A percentile compares a stretch with the other conserved stretches of the same genome.
phyloP scores from a whole-genome alignment of 2,329 filamentous ascomycete species.

The Didymellaceae sp. region DNA sequence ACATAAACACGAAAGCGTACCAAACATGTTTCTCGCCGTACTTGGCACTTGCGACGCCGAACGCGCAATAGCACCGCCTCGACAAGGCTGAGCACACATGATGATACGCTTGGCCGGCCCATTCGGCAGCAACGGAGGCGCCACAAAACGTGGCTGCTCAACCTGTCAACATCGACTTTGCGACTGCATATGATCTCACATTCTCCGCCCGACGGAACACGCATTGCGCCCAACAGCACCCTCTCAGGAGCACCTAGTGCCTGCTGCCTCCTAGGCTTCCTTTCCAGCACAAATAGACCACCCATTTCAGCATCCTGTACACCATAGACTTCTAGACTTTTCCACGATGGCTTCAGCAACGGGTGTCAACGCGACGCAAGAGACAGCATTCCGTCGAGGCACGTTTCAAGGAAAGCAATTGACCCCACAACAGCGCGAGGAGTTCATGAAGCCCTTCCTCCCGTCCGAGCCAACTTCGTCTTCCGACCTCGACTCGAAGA shows the following conservation, averaged over 20 bases:
- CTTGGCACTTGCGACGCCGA: slow-evolving; percentile 31
- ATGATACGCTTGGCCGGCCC: slow-evolving; percentile 33
- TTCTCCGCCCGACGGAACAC: slow-evolving; percentile 19
- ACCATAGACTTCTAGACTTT: slow-evolving; percentile 5
- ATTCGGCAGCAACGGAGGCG: slow-evolving; percentile 33
- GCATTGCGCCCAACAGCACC: neutral
- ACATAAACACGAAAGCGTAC: slow-evolving; percentile 8
- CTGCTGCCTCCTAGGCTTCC: slow-evolving; percentile 4
- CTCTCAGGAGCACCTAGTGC: neutral
- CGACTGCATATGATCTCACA: slow-evolving; percentile 25
- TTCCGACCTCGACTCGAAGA: slow-evolving; percentile 18
- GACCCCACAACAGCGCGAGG: slow-evolving; percentile 56
- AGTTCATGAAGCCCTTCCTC: slow-evolving; percentile 59
- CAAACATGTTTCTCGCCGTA: slow-evolving; percentile 9
- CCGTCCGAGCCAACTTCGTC: slow-evolving; percentile 51
- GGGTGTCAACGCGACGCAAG: slow-evolving; percentile 40
- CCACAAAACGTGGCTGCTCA: slow-evolving; percentile 42
- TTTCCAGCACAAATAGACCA: neutral
- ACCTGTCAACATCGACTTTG: slow-evolving; percentile 21
- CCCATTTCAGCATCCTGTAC: slow-evolving; percentile 12
- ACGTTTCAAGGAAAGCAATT: slow-evolving; percentile 51
- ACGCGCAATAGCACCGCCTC: slow-evolving; percentile 40
- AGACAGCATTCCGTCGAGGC: slow-evolving; percentile 43
- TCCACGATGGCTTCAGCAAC: slow-evolving; percentile 42
- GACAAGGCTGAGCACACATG: slow-evolving; percentile 38